Base-by-base conservation (phyloP, 2,329 filamentous ascomycete species). In the Arthrobotrys sinensis region DNA sequence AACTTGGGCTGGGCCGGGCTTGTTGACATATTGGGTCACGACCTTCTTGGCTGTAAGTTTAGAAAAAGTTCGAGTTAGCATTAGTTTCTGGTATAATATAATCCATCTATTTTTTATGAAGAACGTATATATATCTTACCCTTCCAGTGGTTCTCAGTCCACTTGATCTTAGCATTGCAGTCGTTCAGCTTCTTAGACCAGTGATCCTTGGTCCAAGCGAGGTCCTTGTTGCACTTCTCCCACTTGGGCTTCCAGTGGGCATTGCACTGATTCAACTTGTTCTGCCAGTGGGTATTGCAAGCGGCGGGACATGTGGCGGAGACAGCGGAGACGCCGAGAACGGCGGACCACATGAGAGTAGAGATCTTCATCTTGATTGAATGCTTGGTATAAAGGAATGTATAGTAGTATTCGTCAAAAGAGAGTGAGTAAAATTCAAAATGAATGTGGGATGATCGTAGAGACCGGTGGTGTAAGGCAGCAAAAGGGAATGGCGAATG, bases 391-490 rank as follows among this genome's bases (percentile, higher is more conserved):
- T 16, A 32, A 70, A 63, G 8, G 55, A 63, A 64, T 16, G 55
- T 43, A 24, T 60, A 19, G 5, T 28, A 28, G 2, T 28, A 28
- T 28, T 28, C 24, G 2, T 28, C 24, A 28, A 28, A 28, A 28
- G 43, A 16, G 57, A 46, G 57, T 8, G 57, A 32, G 5, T 38
- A 32, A 52, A 38, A 60, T 43, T 43, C 19, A 60, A 60, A 71
- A 71, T 14, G 55, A 71, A 45, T 24, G 67, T 71, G 67, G 40
- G 38, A 64, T 63, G 67, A 71, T 63, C 55, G 67, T 64, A 71
- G 53, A 63, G 65, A 68, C 57, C 65, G 2, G 38, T 68, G 65
- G 6, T 8, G 21, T 11, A 45, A 67, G n/a, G 14, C 63, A 55
- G 46, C 45, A 52, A 52, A 69, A 14, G 52, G 48, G 65, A 69